Base-by-base conservation (phyloP, 345 rosid genomes). In the Hypericum perforatum region DNA sequence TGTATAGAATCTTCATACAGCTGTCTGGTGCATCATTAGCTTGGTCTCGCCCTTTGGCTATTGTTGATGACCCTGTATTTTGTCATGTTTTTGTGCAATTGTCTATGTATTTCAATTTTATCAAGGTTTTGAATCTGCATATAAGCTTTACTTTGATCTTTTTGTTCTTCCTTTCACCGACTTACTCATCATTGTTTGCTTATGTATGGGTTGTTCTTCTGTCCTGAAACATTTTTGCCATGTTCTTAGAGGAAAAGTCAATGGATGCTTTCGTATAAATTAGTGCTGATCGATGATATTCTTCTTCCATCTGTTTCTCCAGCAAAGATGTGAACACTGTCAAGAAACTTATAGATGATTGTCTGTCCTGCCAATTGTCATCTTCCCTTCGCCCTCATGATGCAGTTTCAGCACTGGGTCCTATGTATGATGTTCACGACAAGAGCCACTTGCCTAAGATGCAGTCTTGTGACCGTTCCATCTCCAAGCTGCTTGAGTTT, bases 341-440 rank as follows among this genome's bases (percentile, higher is more conserved):
- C 55, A 94, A 89, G 78, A 89, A 80, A 63, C 95, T 89, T 45
- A 94, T 94, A 54, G 91, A 94, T 71, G 97, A 89, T 56, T 85
- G 97, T 65, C 73, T 89, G 61, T 82, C 94, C 61, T 56, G 76
- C 67, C 95, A 84, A 53, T 45, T 84, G 42, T 84, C 99, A 44
- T 82, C 97, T 53, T 86, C 99, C 29, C 81, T 84, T 16, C 95
- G 99, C 16, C 99, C 97, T 58, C 97, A 94, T 54, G 97, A 89
- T 76, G 97, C 94, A 41, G 99, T 94, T 70, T 86, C 97, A 44
- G 99, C 97, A n/a, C 76, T 94, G 62, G 97, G 99, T 68, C 97
- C 87, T 54, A 86, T 94, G 97, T 89, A 89, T 66, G 97, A 94
- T 62, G 92, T 82, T 66, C 99, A 94, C 60, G 95, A 86, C 63